Conservation (phyloP, 305 asterid genomes). For the Stenogyne calaminthoides region DNA sequence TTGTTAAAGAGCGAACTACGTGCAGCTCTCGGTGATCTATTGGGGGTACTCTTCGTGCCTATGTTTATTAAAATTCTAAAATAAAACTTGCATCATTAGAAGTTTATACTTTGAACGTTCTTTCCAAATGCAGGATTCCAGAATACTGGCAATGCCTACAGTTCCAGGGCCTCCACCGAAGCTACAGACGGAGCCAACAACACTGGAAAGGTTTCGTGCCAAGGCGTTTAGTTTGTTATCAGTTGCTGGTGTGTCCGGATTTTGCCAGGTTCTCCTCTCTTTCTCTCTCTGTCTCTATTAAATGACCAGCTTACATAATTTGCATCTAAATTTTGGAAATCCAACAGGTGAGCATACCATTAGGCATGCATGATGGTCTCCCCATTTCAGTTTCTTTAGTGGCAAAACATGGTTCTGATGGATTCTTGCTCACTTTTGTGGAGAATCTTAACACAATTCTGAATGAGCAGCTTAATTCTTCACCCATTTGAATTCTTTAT, state of each 20-base stretch:
- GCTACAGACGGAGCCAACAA: slow-evolving; percentile 62
- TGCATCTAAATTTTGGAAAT: slow-evolving; percentile 1
- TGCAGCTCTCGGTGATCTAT: slow-evolving; percentile 59
- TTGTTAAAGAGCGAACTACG: slow-evolving; percentile 58
- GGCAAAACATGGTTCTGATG: slow-evolving; percentile 85
- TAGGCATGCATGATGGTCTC: slow-evolving; percentile 63
- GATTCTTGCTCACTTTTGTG: slow-evolving; percentile 63
- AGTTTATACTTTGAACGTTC: background rate
- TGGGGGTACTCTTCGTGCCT: slow-evolving; percentile 51
- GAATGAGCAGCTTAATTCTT: slow-evolving; percentile 1
- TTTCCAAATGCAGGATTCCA: slow-evolving; percentile 45
- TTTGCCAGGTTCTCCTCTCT: slow-evolving; percentile 72
- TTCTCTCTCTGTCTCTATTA: slow-evolving; percentile 1
- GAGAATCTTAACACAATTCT: slow-evolving; percentile 48
- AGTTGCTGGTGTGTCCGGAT: slow-evolving; percentile 87
- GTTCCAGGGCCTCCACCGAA: slow-evolving; percentile 91
- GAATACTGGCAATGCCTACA: slow-evolving; percentile 81
- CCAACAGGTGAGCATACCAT: slow-evolving; percentile 76
- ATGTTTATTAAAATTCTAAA: background rate
- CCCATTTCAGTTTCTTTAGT: slow-evolving; percentile 79
- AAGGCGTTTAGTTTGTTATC: slow-evolving; percentile 86
- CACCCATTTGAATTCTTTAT: background rate
- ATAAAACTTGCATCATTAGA: too few species aligned
- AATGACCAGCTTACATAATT: too few species aligned
- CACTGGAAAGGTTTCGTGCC: slow-evolving; percentile 71